Evolutionary conservation across 495 filamentous ascomycete genomes (phyloP).

Genomic region (Penicillium samsonianum): DNA sequence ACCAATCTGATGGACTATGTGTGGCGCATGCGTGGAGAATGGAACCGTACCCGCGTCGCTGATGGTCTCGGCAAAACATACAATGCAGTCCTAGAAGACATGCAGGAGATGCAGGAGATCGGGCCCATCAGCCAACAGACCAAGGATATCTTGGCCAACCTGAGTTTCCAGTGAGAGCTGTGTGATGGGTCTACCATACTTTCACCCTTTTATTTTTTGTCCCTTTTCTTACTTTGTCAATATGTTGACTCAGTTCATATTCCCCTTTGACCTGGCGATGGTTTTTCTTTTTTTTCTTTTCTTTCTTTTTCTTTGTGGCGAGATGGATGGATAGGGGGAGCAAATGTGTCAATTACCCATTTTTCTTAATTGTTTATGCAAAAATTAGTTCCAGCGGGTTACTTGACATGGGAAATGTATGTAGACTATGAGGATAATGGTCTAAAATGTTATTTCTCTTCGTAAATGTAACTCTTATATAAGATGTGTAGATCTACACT

Average conservation of each 20-base stretch:
- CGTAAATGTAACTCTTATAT: neutral
- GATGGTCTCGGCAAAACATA: conserved; percentile 63
- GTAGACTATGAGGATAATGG: conserved; percentile 11
- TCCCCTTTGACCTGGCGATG: conserved; percentile 18
- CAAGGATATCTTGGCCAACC: conserved; percentile 34
- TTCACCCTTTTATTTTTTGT: conserved; percentile 12
- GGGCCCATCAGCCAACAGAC: conserved; percentile 44
- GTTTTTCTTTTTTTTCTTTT: conserved; percentile 6
- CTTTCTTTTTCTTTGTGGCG: conserved; percentile 11
- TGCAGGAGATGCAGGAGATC: conserved; percentile 66
- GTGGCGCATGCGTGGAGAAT: conserved; percentile 76
- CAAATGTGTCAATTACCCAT: conserved; percentile 9
- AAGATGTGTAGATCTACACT: too few species aligned
- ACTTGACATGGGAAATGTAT: conserved; percentile 9
- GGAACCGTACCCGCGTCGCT: conserved; percentile 75
- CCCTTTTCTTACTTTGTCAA: conserved; percentile 15
- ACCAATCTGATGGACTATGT: conserved; percentile 86
- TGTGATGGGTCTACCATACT: conserved; percentile 5
- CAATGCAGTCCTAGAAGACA: conserved; percentile 78
- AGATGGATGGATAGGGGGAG: conserved; percentile 13
- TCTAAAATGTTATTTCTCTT: neutral
- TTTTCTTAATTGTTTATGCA: conserved; percentile 2
- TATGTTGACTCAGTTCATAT: conserved; percentile 15
- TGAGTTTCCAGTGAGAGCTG: conserved; percentile 23
- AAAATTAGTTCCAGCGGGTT: neutral